Percentiles rank a stretch among this genome's conserved stretches.
phyloP scores from a whole-genome alignment of 768 basidiomycete species.

The Hebeloma cylindrosporum region DNA sequence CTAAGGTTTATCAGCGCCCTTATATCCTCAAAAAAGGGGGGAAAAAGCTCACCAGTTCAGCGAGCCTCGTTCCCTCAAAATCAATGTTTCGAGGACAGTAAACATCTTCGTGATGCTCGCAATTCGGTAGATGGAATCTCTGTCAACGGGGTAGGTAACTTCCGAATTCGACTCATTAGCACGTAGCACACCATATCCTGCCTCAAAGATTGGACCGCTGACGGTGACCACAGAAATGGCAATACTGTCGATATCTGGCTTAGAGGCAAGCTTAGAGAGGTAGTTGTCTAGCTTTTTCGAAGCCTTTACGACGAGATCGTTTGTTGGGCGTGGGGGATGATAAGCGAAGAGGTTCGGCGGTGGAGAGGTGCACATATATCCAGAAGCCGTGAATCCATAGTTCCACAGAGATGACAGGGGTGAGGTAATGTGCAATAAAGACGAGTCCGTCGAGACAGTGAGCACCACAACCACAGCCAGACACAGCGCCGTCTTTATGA shows the following conservation, averaged over 20 bases:
- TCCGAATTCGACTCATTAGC: conserved; percentile 42
- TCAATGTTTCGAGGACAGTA: conserved; percentile 45
- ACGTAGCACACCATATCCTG: conserved; percentile 39
- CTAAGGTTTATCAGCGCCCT: conserved; percentile 22
- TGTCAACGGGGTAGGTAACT: conserved; percentile 27
- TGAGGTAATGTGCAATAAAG: no score
- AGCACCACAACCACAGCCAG: no score
- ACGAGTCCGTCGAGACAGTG: no score
- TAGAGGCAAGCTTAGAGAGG: conserved; percentile 27
- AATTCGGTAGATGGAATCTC: conserved; percentile 50
- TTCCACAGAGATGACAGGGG: no score
- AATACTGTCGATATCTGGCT: conserved; percentile 47
- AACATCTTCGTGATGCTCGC: conserved; percentile 56
- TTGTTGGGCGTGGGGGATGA: conserved; percentile 24
- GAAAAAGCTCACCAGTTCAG: conserved; percentile 33
- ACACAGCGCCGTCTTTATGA: no score
- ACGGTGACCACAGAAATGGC: conserved; percentile 51
- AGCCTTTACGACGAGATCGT: conserved; percentile 22
- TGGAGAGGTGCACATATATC: no score
- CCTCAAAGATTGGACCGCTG: conserved; percentile 44
- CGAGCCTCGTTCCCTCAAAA: conserved; percentile 46
- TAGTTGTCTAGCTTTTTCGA: conserved; percentile 27
- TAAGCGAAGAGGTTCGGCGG: conserved; percentile 29
- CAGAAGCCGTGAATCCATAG: no score
- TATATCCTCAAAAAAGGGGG: background rate